phyloP scores from a whole-genome alignment of 192 early-diverging fungal species.

The Coemansia sp. region DNA sequence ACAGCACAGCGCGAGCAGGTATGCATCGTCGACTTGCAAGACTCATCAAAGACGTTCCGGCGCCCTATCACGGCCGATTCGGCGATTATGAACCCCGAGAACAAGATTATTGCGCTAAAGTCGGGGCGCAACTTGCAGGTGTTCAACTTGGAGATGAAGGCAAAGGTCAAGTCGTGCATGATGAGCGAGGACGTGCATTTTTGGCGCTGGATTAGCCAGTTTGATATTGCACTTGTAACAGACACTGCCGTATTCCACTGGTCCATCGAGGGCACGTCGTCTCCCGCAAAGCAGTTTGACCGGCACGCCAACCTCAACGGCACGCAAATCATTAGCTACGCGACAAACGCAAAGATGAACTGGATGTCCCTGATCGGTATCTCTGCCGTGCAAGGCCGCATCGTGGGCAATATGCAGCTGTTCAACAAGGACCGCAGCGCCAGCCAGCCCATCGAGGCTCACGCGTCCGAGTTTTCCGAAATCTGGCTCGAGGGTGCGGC shows the following conservation, averaged over 20 bases:
- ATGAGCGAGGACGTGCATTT: slow-evolving; percentile 90
- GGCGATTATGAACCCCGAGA: slow-evolving; percentile 95
- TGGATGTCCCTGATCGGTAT: slow-evolving; percentile 97
- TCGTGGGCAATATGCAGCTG: slow-evolving; percentile 96
- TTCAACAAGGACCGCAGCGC: slow-evolving; percentile 90
- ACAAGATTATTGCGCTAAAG: slow-evolving; percentile 95
- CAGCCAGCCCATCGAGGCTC: slow-evolving; percentile 94
- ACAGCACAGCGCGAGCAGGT: slow-evolving; percentile 84
- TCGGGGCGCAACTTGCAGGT: slow-evolving; percentile 91
- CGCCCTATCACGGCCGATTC: slow-evolving; percentile 96
- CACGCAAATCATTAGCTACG: slow-evolving; percentile 96
- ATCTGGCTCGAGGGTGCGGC: slow-evolving; percentile 74
- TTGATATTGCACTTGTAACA: slow-evolving; percentile 86
- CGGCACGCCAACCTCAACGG: slow-evolving; percentile 78
- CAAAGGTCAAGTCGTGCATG: slow-evolving; percentile 89
- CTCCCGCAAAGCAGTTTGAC: slow-evolving; percentile 91
- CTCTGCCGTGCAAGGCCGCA: slow-evolving; percentile 83
- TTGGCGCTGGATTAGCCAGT: slow-evolving; percentile 94
- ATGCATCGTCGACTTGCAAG: slow-evolving; percentile 91
- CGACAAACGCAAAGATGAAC: slow-evolving; percentile 84
- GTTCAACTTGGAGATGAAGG: slow-evolving; percentile 94
- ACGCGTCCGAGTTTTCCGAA: slow-evolving; percentile 94
- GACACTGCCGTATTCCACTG: slow-evolving; percentile 91
- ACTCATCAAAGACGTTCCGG: slow-evolving; percentile 77
- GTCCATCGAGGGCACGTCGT: slow-evolving; percentile 89